Conservation (phyloP, 2,329 filamentous ascomycete genomes). For the Colletotrichum aenigma region DNA sequence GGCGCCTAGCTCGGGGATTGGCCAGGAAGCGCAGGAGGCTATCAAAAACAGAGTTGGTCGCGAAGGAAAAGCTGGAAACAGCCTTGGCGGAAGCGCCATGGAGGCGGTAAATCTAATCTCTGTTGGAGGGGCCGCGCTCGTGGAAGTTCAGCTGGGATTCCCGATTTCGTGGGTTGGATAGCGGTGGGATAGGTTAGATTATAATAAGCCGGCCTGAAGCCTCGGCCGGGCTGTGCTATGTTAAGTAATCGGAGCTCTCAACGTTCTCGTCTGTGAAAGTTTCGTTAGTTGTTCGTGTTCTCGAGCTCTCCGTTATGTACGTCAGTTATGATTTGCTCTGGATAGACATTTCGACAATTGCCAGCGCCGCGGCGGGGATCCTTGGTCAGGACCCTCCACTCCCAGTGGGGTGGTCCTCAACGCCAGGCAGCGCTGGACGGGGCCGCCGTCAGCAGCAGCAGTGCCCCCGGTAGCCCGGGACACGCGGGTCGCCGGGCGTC, state of each 20-base stretch:
- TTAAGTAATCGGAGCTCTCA: background rate
- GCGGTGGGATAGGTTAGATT: background rate
- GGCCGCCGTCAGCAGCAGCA: background rate
- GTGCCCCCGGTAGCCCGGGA: background rate
- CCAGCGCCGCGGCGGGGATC: background rate
- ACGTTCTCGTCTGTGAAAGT: background rate
- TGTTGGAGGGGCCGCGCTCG: background rate
- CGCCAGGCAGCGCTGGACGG: background rate
- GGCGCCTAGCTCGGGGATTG: background rate
- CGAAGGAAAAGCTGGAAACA: background rate
- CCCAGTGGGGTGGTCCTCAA: background rate
- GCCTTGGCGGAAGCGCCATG: background rate
- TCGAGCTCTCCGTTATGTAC: background rate
- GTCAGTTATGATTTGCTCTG: background rate
- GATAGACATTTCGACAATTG: background rate
- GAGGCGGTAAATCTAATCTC: background rate
- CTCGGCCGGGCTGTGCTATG: background rate
- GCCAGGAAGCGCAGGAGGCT: background rate
- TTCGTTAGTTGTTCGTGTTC: background rate
- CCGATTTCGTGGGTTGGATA: background rate
- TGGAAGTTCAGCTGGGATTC: background rate
- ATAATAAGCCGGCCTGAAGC: background rate
- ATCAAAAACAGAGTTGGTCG: background rate
- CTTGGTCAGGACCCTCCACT: background rate
- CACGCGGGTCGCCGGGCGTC: background rate